Conservation (phyloP, 352 stramenopile genomes). For the Globisporangium abappressorium region DNA sequence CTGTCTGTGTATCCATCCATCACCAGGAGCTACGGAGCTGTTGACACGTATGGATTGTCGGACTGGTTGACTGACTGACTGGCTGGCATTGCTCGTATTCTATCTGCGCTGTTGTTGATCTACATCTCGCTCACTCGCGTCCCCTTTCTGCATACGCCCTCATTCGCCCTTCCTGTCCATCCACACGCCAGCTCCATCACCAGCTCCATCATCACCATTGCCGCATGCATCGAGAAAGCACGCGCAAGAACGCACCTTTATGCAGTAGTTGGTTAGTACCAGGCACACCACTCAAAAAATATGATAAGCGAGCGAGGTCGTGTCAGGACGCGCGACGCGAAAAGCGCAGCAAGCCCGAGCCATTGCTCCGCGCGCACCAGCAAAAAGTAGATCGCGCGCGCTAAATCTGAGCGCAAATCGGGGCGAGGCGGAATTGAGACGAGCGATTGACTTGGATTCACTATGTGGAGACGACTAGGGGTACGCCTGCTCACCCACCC, state of each 20-base stretch:
- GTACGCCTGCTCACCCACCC: background rate
- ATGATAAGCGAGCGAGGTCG: constrained; percentile 20
- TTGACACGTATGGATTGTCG: background rate
- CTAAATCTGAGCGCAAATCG: constrained; percentile 11
- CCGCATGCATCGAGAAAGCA: background rate
- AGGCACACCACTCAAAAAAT: constrained; percentile 75
- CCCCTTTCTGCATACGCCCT: background rate
- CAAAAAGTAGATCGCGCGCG: background rate
- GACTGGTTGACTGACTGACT: background rate
- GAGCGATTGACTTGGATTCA: background rate
- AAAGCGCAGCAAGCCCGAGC: constrained; percentile 6
- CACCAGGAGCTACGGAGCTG: background rate
- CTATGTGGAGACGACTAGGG: constrained; percentile 7
- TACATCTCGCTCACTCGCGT: background rate
- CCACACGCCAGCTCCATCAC: background rate
- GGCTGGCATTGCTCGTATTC: background rate
- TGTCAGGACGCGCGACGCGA: constrained; percentile 5
- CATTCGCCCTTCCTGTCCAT: background rate
- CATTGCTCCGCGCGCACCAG: constrained; percentile 1
- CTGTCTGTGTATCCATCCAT: background rate
- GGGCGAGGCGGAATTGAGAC: background rate
- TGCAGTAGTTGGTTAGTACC: constrained; percentile 52
- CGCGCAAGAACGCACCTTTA: constrained; percentile 19
- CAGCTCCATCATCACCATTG: background rate
- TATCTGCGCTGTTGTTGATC: background rate